These are phyloP conservation scores for Hortiboletus flavorubellus DNA, from an alignment of 768 basidiomycete species.

Conservation along the genomic window DNA sequence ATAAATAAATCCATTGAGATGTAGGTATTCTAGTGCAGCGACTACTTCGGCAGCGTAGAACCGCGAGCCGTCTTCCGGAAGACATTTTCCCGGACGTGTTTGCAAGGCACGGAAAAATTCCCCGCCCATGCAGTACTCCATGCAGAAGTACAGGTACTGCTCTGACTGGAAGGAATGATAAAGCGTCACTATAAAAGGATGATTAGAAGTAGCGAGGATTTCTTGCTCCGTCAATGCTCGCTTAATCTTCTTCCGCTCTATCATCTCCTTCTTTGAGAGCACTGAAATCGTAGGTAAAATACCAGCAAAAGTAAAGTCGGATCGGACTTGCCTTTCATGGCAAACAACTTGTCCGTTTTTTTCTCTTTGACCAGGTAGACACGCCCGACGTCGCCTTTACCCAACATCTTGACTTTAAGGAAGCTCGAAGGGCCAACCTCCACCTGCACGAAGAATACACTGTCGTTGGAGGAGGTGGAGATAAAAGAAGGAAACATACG, in stretches of 20 bases:
- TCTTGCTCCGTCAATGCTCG: slow-evolving; percentile 98
- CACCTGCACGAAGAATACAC: slow-evolving; percentile 47
- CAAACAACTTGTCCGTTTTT: slow-evolving; percentile 93
- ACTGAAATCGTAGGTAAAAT: slow-evolving; percentile 51
- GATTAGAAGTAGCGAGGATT: slow-evolving; percentile 96
- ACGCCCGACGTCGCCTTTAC: slow-evolving; percentile 97
- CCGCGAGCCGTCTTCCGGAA: slow-evolving; percentile 90
- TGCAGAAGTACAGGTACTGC: slow-evolving; percentile 97
- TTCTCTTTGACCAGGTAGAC: slow-evolving; percentile 98
- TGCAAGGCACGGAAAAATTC: slow-evolving; percentile 99
- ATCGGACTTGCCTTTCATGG: slow-evolving; percentile 89
- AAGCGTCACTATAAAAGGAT: slow-evolving; percentile 98
- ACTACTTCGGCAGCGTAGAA: slow-evolving; percentile 99
- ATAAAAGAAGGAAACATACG: slow-evolving; percentile 43
- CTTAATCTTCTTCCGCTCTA: slow-evolving; percentile 99
- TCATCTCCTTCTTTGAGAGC: slow-evolving; percentile 99
- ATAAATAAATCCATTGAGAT: slow-evolving; percentile 99
- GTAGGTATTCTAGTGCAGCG: slow-evolving; percentile 96
- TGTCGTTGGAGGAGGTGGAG: not conserved
- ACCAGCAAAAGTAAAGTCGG: not conserved
- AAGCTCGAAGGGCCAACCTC: slow-evolving; percentile 95
- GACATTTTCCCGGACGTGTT: slow-evolving; percentile 93
- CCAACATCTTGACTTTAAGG: slow-evolving; percentile 95
- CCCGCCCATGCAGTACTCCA: slow-evolving; percentile 99
- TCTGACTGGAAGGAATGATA: slow-evolving; percentile 99